These are phyloP conservation scores for Lactarius hengduanensis DNA, from an alignment of 768 basidiomycete genomes.

Conservation along the genomic window DNA sequence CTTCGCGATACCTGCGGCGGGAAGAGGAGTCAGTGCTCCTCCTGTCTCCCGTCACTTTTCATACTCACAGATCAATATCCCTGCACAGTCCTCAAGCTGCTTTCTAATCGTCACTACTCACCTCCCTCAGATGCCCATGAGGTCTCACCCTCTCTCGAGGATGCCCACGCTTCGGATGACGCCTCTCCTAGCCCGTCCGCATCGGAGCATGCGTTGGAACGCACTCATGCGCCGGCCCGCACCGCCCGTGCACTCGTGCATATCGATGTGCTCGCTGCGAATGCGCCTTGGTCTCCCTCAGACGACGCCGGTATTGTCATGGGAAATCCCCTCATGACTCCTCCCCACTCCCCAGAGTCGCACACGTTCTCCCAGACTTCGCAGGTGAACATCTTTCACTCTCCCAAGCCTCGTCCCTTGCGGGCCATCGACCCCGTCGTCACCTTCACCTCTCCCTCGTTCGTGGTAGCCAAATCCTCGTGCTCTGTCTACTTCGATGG, in stretches of 20 bases:
- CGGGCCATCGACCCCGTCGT: slow-evolving; percentile 64
- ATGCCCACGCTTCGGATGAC: slow-evolving; percentile 23
- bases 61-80: slow-evolving; percentile 13
- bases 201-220: slow-evolving; percentile 24
- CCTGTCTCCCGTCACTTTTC: slow-evolving; percentile 21
- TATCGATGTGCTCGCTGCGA: slow-evolving; percentile 28
- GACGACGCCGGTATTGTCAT: slow-evolving; percentile 26
- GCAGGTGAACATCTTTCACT: slow-evolving; percentile 31
- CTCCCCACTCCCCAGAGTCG: slow-evolving; percentile 26
- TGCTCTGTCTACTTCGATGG: slow-evolving; percentile 56
- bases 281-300: slow-evolving; percentile 28
- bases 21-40: slow-evolving; percentile 56
- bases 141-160: slow-evolving; percentile 23
- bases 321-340: slow-evolving; percentile 25
- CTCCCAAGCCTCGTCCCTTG: slow-evolving; percentile 48
- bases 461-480: slow-evolving; percentile 50
- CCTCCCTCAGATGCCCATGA: slow-evolving; percentile 16
- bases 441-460: slow-evolving; percentile 53
- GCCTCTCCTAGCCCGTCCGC: slow-evolving; percentile 21
- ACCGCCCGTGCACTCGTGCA: slow-evolving; percentile 38
- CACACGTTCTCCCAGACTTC: slow-evolving; percentile 20
- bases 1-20: slow-evolving; percentile 72
- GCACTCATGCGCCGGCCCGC: slow-evolving; percentile 28
- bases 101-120: slow-evolving; percentile 28
- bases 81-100: slow-evolving; percentile 30